A percentile compares a stretch with the other conserved stretches of the same genome.
phyloP scores from a whole-genome alignment of 306 rosid species.

The Rosa multiflora region DNA sequence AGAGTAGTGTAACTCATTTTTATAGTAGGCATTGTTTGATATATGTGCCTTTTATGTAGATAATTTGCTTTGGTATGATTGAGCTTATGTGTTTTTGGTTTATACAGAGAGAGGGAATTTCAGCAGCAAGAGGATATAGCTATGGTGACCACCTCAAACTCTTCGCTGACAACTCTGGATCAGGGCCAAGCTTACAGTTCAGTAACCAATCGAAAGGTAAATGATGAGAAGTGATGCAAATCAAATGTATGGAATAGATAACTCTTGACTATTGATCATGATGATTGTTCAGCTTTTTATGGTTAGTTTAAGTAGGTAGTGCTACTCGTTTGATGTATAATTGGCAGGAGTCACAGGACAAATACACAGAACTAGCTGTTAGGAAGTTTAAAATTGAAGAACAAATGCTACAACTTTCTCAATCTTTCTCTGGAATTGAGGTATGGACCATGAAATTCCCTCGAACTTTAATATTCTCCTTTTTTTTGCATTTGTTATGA shows the following conservation, averaged over 20 bases:
- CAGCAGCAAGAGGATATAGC: slow-evolving; percentile 46
- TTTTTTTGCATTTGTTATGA: neutral
- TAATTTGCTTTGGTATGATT: neutral
- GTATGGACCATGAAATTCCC: slow-evolving; percentile 32
- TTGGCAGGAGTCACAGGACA: slow-evolving; percentile 39
- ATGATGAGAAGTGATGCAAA: neutral
- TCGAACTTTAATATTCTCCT: neutral
- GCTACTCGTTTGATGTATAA: neutral
- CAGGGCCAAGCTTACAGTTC: slow-evolving; percentile 36
- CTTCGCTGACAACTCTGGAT: slow-evolving; percentile 35
- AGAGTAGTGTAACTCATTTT: neutral
- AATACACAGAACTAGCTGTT: slow-evolving; percentile 38
- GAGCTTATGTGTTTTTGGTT: neutral
- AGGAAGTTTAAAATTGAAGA: slow-evolving; percentile 59
- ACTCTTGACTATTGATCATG: neutral
- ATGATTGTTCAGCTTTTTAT: neutral
- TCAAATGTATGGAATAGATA: neutral
- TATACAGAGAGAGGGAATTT: slow-evolving; percentile 41
- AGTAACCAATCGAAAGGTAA: slow-evolving; percentile 52
- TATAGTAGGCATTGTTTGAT: neutral
- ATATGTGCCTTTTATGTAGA: neutral
- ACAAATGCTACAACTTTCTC: slow-evolving; percentile 51
- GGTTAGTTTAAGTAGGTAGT: neutral
- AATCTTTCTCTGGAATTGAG: slow-evolving; percentile 50
- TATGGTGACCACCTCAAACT: slow-evolving; percentile 36